Conservation (phyloP, 78 protist genomes). For the Capsaspora owczarzaki region DNA sequence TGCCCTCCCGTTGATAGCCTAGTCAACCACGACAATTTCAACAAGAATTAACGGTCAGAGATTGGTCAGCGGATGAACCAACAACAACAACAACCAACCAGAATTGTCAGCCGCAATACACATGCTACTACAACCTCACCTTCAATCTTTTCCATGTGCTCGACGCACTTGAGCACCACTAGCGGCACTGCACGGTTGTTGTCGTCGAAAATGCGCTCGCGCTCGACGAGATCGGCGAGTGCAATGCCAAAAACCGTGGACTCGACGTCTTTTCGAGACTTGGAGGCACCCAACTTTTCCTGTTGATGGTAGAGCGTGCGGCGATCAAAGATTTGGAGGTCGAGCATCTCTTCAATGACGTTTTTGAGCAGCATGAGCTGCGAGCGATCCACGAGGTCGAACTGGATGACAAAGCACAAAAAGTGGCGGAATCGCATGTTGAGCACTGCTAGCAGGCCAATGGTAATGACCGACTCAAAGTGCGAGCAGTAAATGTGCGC, state of each 20-base stretch:
- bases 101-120: background rate
- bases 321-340: too few species aligned
- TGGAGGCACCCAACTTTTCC: too few species aligned
- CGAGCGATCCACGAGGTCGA: background rate
- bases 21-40: background rate
- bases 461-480: background rate
- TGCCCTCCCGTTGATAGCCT: background rate
- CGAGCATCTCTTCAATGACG: background rate
- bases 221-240: background rate
- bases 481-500: conserved; percentile 3
- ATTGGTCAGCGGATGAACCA: background rate
- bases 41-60: background rate
- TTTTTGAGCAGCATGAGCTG: background rate
- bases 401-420: background rate
- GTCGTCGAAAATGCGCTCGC: background rate
- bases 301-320: too few species aligned
- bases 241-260: background rate
- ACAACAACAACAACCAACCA: background rate
- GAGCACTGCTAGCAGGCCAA: background rate
- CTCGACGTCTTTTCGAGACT: too few species aligned
- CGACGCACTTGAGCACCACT: background rate
- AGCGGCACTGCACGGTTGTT: background rate
- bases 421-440: background rate
- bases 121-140: background rate
- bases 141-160: background rate